Evolutionary conservation across 164 flowering plant genomes (phyloP).

Genomic region (Malania oleifera): DNA sequence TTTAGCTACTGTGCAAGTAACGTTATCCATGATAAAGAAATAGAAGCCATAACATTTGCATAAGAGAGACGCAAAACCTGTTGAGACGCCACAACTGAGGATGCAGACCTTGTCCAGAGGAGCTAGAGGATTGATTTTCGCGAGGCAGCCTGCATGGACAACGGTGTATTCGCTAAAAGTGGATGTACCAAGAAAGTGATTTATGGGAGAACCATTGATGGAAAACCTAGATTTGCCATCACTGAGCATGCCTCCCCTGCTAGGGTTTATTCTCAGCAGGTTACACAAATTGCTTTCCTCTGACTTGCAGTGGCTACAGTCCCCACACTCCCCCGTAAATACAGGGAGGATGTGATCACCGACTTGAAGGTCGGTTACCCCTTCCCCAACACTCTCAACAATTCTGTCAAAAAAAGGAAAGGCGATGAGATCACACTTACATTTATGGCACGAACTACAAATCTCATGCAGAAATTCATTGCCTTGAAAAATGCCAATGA

Average conservation of each 20-base stretch:
- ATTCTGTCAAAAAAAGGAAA: conserved; percentile 9
- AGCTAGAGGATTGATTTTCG: conserved; percentile 16
- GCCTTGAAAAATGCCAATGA: too few relatives aligned
- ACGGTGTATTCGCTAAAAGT: conserved; percentile 24
- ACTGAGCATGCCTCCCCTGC: conserved; percentile 18
- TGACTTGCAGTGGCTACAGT: conserved; percentile 19
- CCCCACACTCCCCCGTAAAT: conserved; percentile 23
- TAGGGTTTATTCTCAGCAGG: conserved; percentile 18
- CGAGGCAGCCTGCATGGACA: conserved; percentile 15
- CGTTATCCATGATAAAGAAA: not conserved
- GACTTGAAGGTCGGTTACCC: conserved; percentile 13
- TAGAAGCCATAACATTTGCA: not conserved
- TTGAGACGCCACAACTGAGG: conserved; percentile 25
- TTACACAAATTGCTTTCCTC: conserved; percentile 25
- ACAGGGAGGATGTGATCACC: conserved; percentile 24
- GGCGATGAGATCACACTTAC: too few relatives aligned
- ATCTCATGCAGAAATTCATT: too few relatives aligned
- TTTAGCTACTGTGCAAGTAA: not conserved
- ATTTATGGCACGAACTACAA: too few relatives aligned
- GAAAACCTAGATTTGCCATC: conserved; percentile 20
- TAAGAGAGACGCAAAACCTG: conserved; percentile 10
- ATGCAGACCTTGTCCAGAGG: conserved; percentile 23
- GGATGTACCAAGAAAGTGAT: conserved; percentile 22
- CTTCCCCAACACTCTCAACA: conserved; percentile 17
- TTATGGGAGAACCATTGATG: conserved; percentile 17